Evolutionary conservation across 2,329 filamentous ascomycete genomes (phyloP), one percentile per base, ranked within the genome.

Genomic region (Fusarium bactridioides): DNA sequence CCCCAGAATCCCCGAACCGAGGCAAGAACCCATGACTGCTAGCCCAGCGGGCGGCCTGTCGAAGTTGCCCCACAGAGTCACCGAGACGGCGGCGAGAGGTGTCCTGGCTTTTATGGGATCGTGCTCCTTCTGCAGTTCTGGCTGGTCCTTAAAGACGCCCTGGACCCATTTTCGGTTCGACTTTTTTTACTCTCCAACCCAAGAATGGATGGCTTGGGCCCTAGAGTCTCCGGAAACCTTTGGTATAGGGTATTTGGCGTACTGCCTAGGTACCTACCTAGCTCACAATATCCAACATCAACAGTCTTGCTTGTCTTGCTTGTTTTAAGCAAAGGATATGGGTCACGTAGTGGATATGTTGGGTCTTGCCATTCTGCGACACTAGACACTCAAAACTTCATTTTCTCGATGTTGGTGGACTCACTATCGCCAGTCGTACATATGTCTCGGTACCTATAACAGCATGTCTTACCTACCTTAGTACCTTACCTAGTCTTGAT

Each of bases 1-100:
- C 59, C 31, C 45, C 43, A 61, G 25, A 53, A 70, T 57, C 50
- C 38, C 37, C 45, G 50, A 73, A 43, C 70, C 70, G 70, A 73
- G 70, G 70, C 56, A 33, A 48, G 50, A 60, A 50, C 44, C 19
- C 56, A 54, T 43, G 29, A 45, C 50, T 72, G 45, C 15, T 50
- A 38, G 50, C 33, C 16, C 16, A 35, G 55, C 31, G 57, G 47
- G 43, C 40, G 50, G 50, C 50, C 23, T 53, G 50, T 31, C 63
- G 40, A 43, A 27, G 43, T 23, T 35, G 61, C 69, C 70, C 51
- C 65, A 70, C 56, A 70, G 58, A 67, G 47, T 47, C 53, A 57
- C 58, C 68, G 51, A 68, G 69, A 54, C 31, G 31, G 31, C 57
- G 53, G 50, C 69, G 51, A 68, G 58, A 54, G 41, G 48, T 45